A percentile compares a stretch with the other conserved stretches of the same genome.
Evolutionary conservation across 2,329 filamentous ascomycete species (phyloP).

Genomic region (Ophiostoma triangulosporum): DNA sequence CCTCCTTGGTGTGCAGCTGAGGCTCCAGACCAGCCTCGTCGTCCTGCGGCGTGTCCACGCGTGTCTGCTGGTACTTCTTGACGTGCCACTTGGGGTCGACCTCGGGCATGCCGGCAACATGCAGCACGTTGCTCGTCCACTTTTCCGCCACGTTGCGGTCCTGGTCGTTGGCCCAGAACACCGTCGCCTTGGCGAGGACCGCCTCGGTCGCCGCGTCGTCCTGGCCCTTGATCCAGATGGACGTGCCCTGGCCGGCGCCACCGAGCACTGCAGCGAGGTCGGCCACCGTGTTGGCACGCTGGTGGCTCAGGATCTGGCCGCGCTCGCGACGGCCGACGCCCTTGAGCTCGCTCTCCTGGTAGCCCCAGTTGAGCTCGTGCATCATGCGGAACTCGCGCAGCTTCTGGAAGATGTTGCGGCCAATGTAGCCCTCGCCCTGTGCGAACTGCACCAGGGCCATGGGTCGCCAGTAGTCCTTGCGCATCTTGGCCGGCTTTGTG

Average conservation of each 20-base stretch:
- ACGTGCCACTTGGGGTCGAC: neutral
- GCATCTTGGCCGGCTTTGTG: slow-evolving; percentile 45
- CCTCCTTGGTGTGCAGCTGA: neutral
- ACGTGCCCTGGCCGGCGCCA: slow-evolving; percentile 38
- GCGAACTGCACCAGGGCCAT: slow-evolving; percentile 48
- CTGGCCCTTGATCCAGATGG: slow-evolving; percentile 20
- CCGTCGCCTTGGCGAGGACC: slow-evolving; percentile 23
- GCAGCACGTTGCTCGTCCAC: slow-evolving; percentile 42
- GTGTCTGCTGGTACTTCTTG: neutral
- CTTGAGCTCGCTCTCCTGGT: slow-evolving; percentile 28
- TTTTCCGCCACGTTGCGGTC: slow-evolving; percentile 32
- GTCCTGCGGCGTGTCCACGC: neutral
- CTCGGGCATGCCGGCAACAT: slow-evolving; percentile 27
- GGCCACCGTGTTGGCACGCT: slow-evolving; percentile 48
- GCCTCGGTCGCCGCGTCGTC: slow-evolving; percentile 5
- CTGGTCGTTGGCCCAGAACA: slow-evolving; percentile 38
- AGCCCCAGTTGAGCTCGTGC: slow-evolving; percentile 48
- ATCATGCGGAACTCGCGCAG: slow-evolving; percentile 50
- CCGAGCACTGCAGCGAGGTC: slow-evolving; percentile 47
- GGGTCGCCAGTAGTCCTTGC: slow-evolving; percentile 54
- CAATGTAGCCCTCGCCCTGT: slow-evolving; percentile 35
- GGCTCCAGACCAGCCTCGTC: neutral
- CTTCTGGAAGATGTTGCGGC: slow-evolving; percentile 47
- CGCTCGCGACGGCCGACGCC: slow-evolving; percentile 29
- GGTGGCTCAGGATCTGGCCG: slow-evolving; percentile 41